Conservation (phyloP, 176 grass and related monocot genomes). For the Tuctoria greenei region DNA sequence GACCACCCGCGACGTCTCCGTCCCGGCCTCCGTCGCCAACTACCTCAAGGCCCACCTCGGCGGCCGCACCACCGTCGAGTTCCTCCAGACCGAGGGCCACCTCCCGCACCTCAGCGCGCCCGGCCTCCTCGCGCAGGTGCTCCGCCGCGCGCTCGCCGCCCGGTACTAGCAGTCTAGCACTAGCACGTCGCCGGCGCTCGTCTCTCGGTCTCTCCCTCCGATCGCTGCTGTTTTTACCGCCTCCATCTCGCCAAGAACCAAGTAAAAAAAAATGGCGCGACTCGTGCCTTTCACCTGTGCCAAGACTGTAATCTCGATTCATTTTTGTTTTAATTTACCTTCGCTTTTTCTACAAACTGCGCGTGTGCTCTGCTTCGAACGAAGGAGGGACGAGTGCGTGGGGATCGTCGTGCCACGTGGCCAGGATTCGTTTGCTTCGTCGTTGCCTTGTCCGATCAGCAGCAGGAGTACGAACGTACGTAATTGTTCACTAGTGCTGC, state of each 20-base stretch:
- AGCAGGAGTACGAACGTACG: too few relatives aligned
- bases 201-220: not conserved
- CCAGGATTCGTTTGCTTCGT: not conserved
- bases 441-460: not conserved
- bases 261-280: slow-evolving; percentile 22
- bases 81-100: slow-evolving; percentile 78
- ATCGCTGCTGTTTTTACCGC: slow-evolving; percentile 12
- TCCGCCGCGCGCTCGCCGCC: slow-evolving; percentile 64
- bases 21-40: slow-evolving; percentile 68
- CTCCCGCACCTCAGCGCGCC: slow-evolving; percentile 95
- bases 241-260: not conserved
- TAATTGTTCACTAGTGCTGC: not conserved
- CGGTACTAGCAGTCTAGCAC: slow-evolving; percentile 31
- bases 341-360: not conserved
- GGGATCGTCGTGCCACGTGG: slow-evolving; percentile 15
- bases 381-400: not conserved
- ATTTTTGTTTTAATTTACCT: not conserved
- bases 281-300: not conserved
- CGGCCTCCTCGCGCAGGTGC: slow-evolving; percentile 65
- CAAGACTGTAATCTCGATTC: not conserved
- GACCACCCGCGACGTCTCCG: slow-evolving; percentile 89
- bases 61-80: slow-evolving; percentile 71
- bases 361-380: too few relatives aligned
- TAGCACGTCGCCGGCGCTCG: not conserved
- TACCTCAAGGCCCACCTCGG: slow-evolving; percentile 77